A percentile compares a stretch with the other conserved stretches of the same genome.
Conservation (phyloP, 2,329 filamentous ascomycete species). For the Capronia americana region DNA sequence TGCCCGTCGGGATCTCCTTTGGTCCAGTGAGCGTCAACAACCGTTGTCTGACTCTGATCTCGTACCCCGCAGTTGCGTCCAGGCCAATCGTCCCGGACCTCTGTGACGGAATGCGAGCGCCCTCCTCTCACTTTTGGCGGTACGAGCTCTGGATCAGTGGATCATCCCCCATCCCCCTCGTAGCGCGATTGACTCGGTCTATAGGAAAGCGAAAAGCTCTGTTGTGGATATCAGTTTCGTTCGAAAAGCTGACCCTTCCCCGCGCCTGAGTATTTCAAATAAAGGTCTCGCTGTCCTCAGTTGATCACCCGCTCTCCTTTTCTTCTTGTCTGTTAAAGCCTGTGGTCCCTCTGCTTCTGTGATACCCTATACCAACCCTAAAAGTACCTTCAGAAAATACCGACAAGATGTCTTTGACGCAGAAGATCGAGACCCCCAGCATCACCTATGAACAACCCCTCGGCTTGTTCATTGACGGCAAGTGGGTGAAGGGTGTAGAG, state of each 20-base stretch:
- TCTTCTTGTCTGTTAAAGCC: slow-evolving; percentile 40
- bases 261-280: slow-evolving; percentile 37
- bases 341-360: slow-evolving; percentile 18
- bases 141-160: slow-evolving; percentile 24
- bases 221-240: slow-evolving; percentile 17
- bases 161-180: slow-evolving; percentile 9
- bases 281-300: slow-evolving; percentile 31
- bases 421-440: slow-evolving; percentile 49
- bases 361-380: slow-evolving; percentile 30
- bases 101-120: slow-evolving; percentile 25
- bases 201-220: slow-evolving; percentile 38
- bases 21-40: slow-evolving; percentile 14
- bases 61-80: slow-evolving; percentile 20
- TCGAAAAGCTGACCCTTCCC: slow-evolving; percentile 29
- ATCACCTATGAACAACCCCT: slow-evolving; percentile 52
- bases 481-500: slow-evolving; percentile 82
- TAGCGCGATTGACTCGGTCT: slow-evolving; percentile 36
- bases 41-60: slow-evolving; percentile 13
- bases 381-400: slow-evolving; percentile 18
- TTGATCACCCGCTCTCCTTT: slow-evolving; percentile 43
- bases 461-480: slow-evolving; percentile 69
- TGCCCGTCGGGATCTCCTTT: slow-evolving; percentile 21
- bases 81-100: slow-evolving; percentile 1
- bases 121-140: slow-evolving; percentile 12
- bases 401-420: slow-evolving; percentile 48